Conservation (phyloP, 768 basidiomycete species). For the Kwoniella dejecticola region DNA sequence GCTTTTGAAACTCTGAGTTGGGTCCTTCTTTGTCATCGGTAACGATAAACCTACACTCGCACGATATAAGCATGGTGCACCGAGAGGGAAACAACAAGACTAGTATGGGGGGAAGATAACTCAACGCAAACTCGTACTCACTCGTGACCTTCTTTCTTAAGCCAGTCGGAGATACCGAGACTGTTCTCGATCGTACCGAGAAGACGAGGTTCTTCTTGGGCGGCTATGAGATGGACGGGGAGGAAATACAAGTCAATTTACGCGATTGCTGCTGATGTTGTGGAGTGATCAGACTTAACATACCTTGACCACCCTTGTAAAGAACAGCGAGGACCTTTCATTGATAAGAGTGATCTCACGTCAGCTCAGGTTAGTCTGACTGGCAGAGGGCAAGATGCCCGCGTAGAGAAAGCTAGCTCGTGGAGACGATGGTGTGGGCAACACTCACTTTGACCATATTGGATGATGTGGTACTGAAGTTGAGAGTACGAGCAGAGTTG, state of each 20-base stretch:
- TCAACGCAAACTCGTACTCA: conserved; percentile 29
- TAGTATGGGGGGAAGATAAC: conserved; percentile 1
- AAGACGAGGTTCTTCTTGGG: conserved; percentile 51
- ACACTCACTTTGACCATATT: conserved; percentile 36
- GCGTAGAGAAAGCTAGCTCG: not conserved
- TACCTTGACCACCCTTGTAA: conserved; percentile 41
- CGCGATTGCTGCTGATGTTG: conserved; percentile 15
- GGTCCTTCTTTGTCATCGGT: conserved; percentile 81
- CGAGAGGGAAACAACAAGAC: not conserved
- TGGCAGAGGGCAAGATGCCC: not conserved
- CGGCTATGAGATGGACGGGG: conserved; percentile 27
- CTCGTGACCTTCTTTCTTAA: conserved; percentile 73
- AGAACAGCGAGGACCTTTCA: conserved; percentile 38
- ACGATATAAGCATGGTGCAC: not conserved
- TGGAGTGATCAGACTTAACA: conserved; percentile 17
- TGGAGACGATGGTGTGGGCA: no score
- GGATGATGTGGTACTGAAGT: conserved; percentile 10
- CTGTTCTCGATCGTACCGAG: conserved; percentile 58
- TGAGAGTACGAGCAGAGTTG: not conserved
- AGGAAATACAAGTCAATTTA: not conserved
- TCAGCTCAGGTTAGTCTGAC: not conserved
- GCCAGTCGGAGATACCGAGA: conserved; percentile 73
- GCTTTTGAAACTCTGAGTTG: conserved; percentile 77
- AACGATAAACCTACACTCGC: conserved; percentile 64
- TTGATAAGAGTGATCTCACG: not conserved